Evolutionary conservation across 108 stramenopile species (phyloP).

Genomic region (Seminavis robusta): DNA sequence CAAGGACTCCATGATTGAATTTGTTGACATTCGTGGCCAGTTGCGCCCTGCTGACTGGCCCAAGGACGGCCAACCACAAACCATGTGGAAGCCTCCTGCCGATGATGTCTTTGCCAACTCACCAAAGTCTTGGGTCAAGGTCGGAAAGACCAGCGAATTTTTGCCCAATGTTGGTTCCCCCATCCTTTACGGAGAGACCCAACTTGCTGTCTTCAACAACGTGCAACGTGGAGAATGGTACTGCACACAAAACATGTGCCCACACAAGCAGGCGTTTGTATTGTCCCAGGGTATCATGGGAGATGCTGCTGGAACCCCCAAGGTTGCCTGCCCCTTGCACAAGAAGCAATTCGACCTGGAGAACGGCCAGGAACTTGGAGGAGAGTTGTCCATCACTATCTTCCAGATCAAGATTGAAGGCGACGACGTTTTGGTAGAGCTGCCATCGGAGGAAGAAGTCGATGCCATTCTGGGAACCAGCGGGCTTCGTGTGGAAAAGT

Average conservation of each 20-base stretch:
- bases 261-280: constrained; percentile 92
- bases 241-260: constrained; percentile 91
- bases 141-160: constrained; percentile 72
- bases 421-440: constrained; percentile 75
- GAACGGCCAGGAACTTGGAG: constrained; percentile 59
- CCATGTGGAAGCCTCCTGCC: constrained; percentile 64
- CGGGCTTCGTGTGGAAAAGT: constrained; percentile 71
- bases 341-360: constrained; percentile 86
- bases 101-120: constrained; percentile 79
- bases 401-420: constrained; percentile 81
- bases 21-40: constrained; percentile 86
- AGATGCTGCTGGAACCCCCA: constrained; percentile 62
- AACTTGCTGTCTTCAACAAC: constrained; percentile 91
- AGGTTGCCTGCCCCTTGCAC: constrained; percentile 93
- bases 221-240: constrained; percentile 74
- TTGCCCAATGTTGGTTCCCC: constrained; percentile 78
- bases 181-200: constrained; percentile 83
- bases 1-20: constrained; percentile 85
- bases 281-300: constrained; percentile 90
- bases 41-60: constrained; percentile 87
- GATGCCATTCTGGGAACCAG: constrained; percentile 85
- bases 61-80: constrained; percentile 78
- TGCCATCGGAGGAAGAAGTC: constrained; percentile 73
- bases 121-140: constrained; percentile 79
- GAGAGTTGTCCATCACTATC: constrained; percentile 78